A percentile compares a stretch with the other conserved stretches of the same genome.
These are phyloP conservation scores for Asterella californica DNA, from an alignment of 225 moss, liverwort and hornwort genomes.

Conservation along the genomic window DNA sequence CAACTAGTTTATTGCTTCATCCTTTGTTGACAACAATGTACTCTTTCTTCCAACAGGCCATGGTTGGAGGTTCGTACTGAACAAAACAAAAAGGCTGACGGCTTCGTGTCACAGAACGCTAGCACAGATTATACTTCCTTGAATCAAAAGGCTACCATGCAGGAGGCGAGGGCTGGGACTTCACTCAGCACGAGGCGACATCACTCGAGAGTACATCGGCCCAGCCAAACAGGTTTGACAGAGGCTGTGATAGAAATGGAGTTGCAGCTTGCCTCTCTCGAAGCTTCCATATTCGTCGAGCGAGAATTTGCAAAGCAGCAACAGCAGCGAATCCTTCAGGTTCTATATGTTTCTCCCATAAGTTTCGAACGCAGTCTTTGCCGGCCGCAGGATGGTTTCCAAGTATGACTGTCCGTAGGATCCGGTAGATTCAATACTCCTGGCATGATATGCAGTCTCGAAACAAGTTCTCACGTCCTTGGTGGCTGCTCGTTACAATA, in stretches of 20 bases:
- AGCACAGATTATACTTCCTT: background rate
- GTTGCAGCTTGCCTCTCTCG: conserved; percentile 66
- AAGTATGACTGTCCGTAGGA: background rate
- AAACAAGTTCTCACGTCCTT: background rate
- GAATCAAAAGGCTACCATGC: conserved; percentile 21
- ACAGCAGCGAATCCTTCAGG: conserved; percentile 43
- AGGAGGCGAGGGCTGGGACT: conserved; percentile 28
- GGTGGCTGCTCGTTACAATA: background rate
- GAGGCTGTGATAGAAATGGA: conserved; percentile 79
- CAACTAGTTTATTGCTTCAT: background rate
- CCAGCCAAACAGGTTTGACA: conserved; percentile 55
- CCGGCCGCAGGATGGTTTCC: background rate
- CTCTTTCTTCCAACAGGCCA: conserved; percentile 31
- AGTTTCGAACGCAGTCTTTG: background rate
- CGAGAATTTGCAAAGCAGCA: conserved; percentile 64
- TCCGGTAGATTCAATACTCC: background rate
- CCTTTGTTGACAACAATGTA: background rate
- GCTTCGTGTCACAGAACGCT: background rate
- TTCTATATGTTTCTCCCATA: background rate
- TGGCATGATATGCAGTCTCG: background rate
- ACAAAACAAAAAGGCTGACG: conserved; percentile 21
- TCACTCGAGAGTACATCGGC: conserved; percentile 23
- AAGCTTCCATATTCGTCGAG: conserved; percentile 62
- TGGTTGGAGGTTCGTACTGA: conserved; percentile 51
- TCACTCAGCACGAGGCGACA: conserved; percentile 31